These are phyloP conservation scores for Candida endomychidarum DNA, from an alignment of 805 yeast species.

Conservation along the genomic window DNA sequence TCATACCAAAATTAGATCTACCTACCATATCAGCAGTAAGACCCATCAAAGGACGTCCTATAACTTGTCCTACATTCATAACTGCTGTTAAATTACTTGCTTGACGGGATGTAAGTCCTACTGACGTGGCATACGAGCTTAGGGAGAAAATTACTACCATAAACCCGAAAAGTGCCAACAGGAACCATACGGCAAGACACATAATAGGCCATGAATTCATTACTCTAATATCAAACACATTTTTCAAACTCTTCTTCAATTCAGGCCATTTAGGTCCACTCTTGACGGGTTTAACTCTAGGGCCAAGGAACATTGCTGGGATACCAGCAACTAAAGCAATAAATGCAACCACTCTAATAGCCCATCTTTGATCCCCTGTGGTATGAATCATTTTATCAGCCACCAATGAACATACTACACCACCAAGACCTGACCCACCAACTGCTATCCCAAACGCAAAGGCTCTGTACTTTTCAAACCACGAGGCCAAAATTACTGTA, in stretches of 20 bases:
- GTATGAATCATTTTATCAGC: constrained; percentile 37
- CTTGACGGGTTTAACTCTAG: constrained; percentile 37
- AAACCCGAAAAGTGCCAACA: constrained; percentile 38
- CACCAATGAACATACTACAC: constrained; percentile 47
- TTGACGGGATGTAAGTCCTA: constrained; percentile 43
- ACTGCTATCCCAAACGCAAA: constrained; percentile 50
- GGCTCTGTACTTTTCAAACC: constrained; percentile 47
- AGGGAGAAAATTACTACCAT: constrained; percentile 34
- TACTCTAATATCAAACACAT: constrained; percentile 35
- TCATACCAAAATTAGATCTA: constrained; percentile 35
- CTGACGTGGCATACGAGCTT: constrained; percentile 37
- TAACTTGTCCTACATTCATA: constrained; percentile 42
- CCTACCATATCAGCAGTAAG: constrained; percentile 48
- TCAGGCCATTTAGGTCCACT: constrained; percentile 23
- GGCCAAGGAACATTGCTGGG: constrained; percentile 44
- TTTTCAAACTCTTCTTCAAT: constrained; percentile 23
- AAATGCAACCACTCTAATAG: constrained; percentile 40
- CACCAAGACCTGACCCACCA: constrained; percentile 55
- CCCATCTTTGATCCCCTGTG: constrained; percentile 47
- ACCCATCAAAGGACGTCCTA: constrained; percentile 54
- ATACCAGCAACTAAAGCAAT: constrained; percentile 31
- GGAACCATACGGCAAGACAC: constrained; percentile 33
- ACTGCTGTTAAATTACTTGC: constrained; percentile 35
- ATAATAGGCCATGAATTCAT: constrained; percentile 25
- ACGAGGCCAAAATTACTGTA: constrained; percentile 45